Evolutionary conservation across 305 asterid genomes (phyloP), one percentile per base, ranked within the genome.

Genomic region (Fraxinus dipetala): DNA sequence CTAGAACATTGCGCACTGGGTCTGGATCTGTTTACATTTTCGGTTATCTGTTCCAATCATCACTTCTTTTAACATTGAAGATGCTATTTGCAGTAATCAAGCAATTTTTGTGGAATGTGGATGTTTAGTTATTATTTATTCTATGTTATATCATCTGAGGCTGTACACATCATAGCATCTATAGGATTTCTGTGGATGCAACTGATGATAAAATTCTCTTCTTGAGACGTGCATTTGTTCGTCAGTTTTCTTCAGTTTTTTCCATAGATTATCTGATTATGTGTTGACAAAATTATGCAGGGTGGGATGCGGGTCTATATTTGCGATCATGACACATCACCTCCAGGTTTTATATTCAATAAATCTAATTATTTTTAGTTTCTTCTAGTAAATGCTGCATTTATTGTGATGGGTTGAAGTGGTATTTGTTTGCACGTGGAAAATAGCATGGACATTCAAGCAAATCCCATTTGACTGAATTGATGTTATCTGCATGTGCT

Each of bases 291-390:
- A 24, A 26, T 85, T 80, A 36, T 80, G 88, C 88, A 88, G 88
- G 91, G 87, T 54, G 87, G 89, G 36, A 87, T 87, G 89, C 79
- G 91, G 74, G 86, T 87, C 63, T 89, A 86, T 84, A 54, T 89
- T 34, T 86, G 89, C 16, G 92, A 84, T 76, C 91, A 82, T 32
- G 89, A 89, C 75, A 89, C 92, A 5, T 80, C 87, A 11, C 89
- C 92, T 43, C 92, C 92, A 72, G 89, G 91, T 72, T 40, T 59
- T 35, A 36, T 38, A 69, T 38, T 40, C 26, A 40, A 45, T 22
- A 63, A 35, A 51, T 75, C 80, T 43, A 75, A 74, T 54, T 67
- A 5, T 45, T 78, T 61, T 61, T 45, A 3, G 56, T 45, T 48
- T 14, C 20, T 48, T n/a, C 1, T 48, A 30, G 65, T 14, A 70